Evolutionary conservation across 176 grass and related monocot genomes (phyloP).

Genomic region (Carex myosuroides): DNA sequence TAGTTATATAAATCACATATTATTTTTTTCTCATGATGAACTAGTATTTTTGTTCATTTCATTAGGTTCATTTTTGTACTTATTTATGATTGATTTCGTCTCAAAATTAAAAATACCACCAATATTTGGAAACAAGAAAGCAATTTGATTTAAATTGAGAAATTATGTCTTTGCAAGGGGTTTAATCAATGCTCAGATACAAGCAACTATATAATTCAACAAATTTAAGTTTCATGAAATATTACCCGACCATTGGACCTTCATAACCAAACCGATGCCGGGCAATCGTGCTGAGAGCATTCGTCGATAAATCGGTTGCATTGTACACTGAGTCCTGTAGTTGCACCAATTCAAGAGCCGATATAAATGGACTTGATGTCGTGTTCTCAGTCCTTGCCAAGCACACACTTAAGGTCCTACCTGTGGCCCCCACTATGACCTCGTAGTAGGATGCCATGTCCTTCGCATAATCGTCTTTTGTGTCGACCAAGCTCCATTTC

Average conservation of each 20-base stretch:
- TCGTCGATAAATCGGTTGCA: conserved; percentile 44
- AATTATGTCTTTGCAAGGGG: not conserved
- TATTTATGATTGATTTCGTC: not conserved
- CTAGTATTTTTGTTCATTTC: not conserved
- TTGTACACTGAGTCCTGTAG: conserved; percentile 59
- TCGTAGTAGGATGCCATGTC: conserved; percentile 74
- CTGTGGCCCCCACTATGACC: conserved; percentile 31
- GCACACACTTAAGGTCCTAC: conserved; percentile 56
- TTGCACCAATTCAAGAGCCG: conserved; percentile 62
- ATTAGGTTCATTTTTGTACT: not conserved
- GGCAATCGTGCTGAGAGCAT: conserved; percentile 59
- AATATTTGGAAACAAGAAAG: not conserved
- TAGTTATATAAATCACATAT: conserved; percentile 24
- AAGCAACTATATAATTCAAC: not conserved
- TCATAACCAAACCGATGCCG: conserved; percentile 62
- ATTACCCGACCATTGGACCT: conserved; percentile 37
- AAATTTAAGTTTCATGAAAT: not conserved
- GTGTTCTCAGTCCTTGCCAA: conserved; percentile 50
- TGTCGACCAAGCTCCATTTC: conserved; percentile 71
- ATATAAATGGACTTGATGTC: conserved; percentile 70
- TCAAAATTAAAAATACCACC: not conserved
- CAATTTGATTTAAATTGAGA: not conserved
- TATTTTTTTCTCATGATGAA: not conserved
- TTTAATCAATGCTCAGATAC: not conserved
- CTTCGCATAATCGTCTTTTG: conserved; percentile 31